Evolutionary conservation across 2,329 filamentous ascomycete species (phyloP).

Genomic region (Colletotrichum lentis): DNA sequence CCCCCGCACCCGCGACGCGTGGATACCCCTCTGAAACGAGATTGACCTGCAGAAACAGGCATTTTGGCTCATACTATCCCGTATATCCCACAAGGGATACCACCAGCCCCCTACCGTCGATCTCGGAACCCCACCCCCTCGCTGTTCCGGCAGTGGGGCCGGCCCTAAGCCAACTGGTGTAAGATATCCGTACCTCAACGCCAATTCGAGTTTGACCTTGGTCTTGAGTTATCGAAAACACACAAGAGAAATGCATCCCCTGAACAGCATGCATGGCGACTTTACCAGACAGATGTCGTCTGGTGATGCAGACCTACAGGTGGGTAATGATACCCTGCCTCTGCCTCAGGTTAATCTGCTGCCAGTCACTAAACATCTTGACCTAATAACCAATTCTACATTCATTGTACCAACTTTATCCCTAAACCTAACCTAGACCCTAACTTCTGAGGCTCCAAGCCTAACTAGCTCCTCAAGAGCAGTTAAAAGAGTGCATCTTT

Average conservation of each 20-base stretch:
- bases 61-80: neutral
- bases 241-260: neutral
- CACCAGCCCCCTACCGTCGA: neutral
- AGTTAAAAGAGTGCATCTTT: too few relatives aligned
- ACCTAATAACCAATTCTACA: too few relatives aligned
- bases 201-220: neutral
- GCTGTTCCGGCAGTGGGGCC: conserved; percentile 12
- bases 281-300: neutral
- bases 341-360: too few relatives aligned
- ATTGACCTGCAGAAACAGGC: neutral
- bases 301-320: neutral
- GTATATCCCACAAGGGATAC: neutral
- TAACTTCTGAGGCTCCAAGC: too few relatives aligned
- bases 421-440: too few relatives aligned
- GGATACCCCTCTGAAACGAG: neutral
- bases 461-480: too few relatives aligned
- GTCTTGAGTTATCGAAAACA: neutral
- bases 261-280: neutral
- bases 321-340: too few relatives aligned
- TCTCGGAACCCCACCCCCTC: conserved; percentile 24
- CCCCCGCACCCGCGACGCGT: too few relatives aligned
- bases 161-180: neutral
- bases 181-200: neutral
- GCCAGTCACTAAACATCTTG: too few relatives aligned
- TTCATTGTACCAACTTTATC: too few relatives aligned